These are phyloP conservation scores for Epichloe gansuensis DNA, from an alignment of 2,329 filamentous ascomycete genomes.

Conservation along the genomic window DNA sequence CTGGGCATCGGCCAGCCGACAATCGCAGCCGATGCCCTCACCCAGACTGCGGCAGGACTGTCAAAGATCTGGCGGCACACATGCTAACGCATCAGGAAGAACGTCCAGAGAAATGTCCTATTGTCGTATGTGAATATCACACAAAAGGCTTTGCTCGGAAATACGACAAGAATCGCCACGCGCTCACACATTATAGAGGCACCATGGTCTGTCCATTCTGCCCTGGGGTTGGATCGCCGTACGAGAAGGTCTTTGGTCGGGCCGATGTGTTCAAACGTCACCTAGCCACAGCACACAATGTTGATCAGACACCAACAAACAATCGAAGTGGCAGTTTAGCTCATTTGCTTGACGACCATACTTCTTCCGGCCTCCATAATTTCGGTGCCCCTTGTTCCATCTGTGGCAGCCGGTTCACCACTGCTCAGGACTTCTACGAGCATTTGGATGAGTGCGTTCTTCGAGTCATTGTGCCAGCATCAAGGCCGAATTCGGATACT, in stretches of 20 bases:
- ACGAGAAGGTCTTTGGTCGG: constrained; percentile 91
- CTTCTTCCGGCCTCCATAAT: not conserved
- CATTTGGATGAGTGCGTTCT: constrained; percentile 64
- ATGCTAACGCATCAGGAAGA: constrained; percentile 94
- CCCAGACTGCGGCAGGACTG: constrained; percentile 44
- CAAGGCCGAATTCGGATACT: not conserved
- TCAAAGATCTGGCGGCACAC: constrained; percentile 65
- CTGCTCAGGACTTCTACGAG: constrained; percentile 93
- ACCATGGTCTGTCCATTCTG: constrained; percentile 98
- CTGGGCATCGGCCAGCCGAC: constrained; percentile 19
- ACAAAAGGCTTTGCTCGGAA: constrained; percentile 89
- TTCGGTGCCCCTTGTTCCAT: constrained; percentile 77
- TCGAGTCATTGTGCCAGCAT: constrained; percentile 39
- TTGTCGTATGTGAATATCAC: constrained; percentile 86
- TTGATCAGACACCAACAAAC: constrained; percentile 89
- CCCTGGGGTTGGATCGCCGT: constrained; percentile 71
- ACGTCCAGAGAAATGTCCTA: constrained; percentile 91
- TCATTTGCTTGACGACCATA: constrained; percentile 4
- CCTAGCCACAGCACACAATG: constrained; percentile 80
- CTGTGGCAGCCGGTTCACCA: constrained; percentile 65
- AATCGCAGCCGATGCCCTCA: constrained; percentile 40
- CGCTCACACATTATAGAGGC: constrained; percentile 91
- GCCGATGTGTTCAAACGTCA: constrained; percentile 97
- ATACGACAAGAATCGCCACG: constrained; percentile 96
- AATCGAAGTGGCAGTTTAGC: constrained; percentile 36